Evolutionary conservation across 202 grass and related monocot genomes (phyloP), one percentile per base, ranked within the genome.

Genomic region (Panicum hallii): DNA sequence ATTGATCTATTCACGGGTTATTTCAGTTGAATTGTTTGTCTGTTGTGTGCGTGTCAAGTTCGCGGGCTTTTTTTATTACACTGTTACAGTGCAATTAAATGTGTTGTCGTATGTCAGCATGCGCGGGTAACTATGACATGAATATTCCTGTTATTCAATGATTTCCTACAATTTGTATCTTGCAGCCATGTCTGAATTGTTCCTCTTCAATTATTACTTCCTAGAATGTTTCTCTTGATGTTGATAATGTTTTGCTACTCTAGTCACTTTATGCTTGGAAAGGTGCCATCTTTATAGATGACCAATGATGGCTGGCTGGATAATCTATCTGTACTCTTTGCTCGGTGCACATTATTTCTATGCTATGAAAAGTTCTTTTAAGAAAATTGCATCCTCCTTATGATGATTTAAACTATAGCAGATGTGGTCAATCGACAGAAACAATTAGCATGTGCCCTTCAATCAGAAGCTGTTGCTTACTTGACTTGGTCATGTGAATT

Each of bases 11-110:
- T 41, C 28, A 11, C 6, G 6, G 44, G 23, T 67, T 52, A 13
- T 32, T 11, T 69, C 53, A 67, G 20, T 53, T 79, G 53, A 50
- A 36, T 75, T 32, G 17, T 71, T 66, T 77, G 63, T 85, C 43
- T 13, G 14, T 19, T 44, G 26, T 32, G 47, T 2, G 1, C 23
- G 28, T 36, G 22, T 74, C 4, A 32, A 9, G 10, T 81, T 65
- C 22, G 67, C 1, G 14, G 71, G 6, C 9, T 5, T 38, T 70
- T 79, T 79, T 1, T 0, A 41, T 16, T 61, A 67, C 13, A 26
- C 52, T 1, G 41, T 56, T 77, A 32, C 55, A n/a, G 43, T 12
- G 15, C 19, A 71, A 60, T 71, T 68, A 41, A 60, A 67, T 50
- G 20, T 61, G 55, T 20, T 85, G 62, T 28, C 19, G 16, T n/a